Conservation (phyloP, 495 filamentous ascomycete genomes). For the Penicillium subrubescens region DNA sequence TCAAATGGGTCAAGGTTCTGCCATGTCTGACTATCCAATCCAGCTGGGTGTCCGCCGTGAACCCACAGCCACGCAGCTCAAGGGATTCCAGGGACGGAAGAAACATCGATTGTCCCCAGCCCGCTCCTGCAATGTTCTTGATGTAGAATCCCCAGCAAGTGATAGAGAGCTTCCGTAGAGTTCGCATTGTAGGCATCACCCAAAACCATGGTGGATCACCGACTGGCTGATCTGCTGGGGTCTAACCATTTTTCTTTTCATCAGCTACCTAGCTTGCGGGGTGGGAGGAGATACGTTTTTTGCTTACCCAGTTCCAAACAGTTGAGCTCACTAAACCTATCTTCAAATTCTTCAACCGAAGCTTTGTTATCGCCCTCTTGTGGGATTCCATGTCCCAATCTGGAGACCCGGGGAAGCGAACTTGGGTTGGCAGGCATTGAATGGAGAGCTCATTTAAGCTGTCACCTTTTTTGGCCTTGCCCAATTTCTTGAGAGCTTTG, state of each 20-base stretch:
- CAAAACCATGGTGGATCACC: not conserved
- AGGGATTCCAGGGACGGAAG: not conserved
- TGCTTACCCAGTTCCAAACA: not conserved
- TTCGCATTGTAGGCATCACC: not conserved
- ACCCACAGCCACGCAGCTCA: not conserved
- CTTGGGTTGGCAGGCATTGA: not conserved
- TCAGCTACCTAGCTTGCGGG: not conserved
- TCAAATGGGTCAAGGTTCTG: not conserved
- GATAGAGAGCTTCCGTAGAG: not conserved
- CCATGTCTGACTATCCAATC: not conserved
- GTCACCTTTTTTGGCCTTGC: not conserved
- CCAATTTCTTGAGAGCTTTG: not conserved
- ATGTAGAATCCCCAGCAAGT: slow-evolving; percentile 6
- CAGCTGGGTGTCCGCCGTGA: not conserved
- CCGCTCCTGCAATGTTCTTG: not conserved
- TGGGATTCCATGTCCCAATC: not conserved
- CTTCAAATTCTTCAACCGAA: not conserved
- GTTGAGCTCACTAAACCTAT: not conserved
- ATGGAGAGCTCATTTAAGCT: not conserved
- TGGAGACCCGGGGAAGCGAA: not conserved
- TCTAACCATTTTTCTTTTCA: not conserved
- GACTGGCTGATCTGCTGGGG: not conserved
- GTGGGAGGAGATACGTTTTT: not conserved
- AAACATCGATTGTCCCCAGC: not conserved
- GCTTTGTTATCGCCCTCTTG: not conserved